Percentiles rank a stretch among this genome's conserved stretches.
Evolutionary conservation across 2,329 filamentous ascomycete genomes (phyloP).

Genomic region (Alternaria panax): DNA sequence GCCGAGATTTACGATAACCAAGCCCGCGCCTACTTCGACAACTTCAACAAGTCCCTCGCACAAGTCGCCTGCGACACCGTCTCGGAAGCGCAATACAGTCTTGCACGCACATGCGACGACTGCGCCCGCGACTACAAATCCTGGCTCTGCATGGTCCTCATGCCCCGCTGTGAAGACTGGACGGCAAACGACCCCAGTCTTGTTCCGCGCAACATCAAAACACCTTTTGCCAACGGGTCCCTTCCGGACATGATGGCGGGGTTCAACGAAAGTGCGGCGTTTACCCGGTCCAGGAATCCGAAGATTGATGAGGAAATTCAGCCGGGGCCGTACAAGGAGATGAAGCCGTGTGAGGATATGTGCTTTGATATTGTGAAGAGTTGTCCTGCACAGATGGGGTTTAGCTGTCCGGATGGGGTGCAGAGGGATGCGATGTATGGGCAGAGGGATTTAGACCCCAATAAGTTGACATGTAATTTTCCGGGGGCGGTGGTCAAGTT

Average conservation of each 20-base stretch:
- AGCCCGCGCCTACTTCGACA: conserved; percentile 72
- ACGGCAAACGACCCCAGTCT: conserved; percentile 60
- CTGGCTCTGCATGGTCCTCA: conserved; percentile 93
- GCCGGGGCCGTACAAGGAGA: conserved; percentile 92
- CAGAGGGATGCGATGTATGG: conserved; percentile 36
- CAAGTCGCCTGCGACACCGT: conserved; percentile 86
- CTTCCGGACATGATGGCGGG: conserved; percentile 25
- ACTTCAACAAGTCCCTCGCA: conserved; percentile 81
- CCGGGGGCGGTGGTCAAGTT: conserved; percentile 52
- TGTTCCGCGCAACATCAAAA: conserved; percentile 73
- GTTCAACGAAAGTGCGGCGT: conserved; percentile 46
- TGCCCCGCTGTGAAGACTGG: conserved; percentile 91
- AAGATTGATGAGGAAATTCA: conserved; percentile 74
- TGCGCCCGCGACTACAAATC: conserved; percentile 85
- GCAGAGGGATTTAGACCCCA: conserved; percentile 18
- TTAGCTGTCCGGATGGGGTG: conserved; percentile 70
- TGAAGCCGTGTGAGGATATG: conserved; percentile 85
- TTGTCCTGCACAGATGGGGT: conserved; percentile 79
- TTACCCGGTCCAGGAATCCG: conserved; percentile 70
- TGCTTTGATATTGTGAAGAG: conserved; percentile 86
- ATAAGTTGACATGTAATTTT: conserved; percentile 50
- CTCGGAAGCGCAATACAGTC: conserved; percentile 77
- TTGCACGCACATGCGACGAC: conserved; percentile 76
- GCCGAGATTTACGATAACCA: conserved; percentile 79
- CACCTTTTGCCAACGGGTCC: conserved; percentile 74